Evolutionary conservation across 331 rosid genomes (phyloP).

Genomic region (Dryas integrifolia): DNA sequence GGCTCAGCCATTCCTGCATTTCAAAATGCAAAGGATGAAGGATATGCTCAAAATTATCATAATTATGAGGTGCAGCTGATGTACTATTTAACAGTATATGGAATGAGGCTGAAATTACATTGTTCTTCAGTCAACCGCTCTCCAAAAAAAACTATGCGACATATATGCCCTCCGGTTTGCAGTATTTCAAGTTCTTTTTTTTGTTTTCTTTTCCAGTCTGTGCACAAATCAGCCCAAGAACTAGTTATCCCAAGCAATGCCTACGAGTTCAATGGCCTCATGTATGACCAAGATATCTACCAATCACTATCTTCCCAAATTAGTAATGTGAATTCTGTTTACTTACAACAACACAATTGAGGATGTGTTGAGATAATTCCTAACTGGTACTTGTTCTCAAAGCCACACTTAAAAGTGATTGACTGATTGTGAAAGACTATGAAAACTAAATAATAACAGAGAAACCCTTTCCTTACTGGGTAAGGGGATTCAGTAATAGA

Average conservation of each 20-base stretch:
- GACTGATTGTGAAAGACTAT: too few species aligned
- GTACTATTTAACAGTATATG: neutral
- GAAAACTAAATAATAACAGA: too few species aligned
- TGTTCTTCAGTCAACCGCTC: neutral
- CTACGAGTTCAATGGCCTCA: neutral
- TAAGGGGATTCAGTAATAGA: too few species aligned
- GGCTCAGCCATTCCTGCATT: slow-evolving; percentile 75
- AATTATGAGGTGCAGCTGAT: neutral
- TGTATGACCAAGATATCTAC: neutral
- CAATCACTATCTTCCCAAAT: neutral
- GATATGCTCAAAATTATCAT: neutral
- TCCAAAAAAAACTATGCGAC: too few species aligned
- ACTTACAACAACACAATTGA: neutral
- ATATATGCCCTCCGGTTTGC: neutral
- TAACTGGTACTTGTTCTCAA: neutral
- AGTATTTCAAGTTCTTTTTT: neutral
- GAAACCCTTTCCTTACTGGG: too few species aligned
- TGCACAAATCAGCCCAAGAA: neutral
- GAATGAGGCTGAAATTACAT: neutral
- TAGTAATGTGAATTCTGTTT: neutral
- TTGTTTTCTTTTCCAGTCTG: neutral
- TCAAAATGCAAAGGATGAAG: neutral
- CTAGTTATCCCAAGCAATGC: neutral
- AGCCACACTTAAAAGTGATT: too few species aligned
- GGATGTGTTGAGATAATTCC: slow-evolving; percentile 2